These are phyloP conservation scores for Picea mariana DNA, from an alignment of 83 land plant species.

Conservation along the genomic window DNA sequence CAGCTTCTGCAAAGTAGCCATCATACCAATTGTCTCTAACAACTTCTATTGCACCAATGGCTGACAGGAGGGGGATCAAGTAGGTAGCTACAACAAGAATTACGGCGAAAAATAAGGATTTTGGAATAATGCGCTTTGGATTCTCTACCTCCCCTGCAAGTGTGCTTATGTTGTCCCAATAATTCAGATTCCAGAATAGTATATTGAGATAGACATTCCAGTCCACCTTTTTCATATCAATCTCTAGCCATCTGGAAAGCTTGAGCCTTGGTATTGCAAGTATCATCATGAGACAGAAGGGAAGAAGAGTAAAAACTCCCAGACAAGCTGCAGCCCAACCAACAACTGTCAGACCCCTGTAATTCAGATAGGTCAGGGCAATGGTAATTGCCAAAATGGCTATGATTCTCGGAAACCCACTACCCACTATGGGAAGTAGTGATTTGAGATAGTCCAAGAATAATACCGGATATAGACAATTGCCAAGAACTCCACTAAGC, in stretches of 20 bases:
- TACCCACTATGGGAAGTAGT: slow-evolving; percentile 35
- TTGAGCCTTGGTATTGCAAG: too few species aligned
- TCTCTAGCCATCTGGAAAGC: too few species aligned
- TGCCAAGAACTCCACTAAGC: slow-evolving; percentile 56
- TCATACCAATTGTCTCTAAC: too few species aligned
- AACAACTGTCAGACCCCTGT: slow-evolving; percentile 67
- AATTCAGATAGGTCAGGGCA: slow-evolving; percentile 57
- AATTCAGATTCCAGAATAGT: too few species aligned
- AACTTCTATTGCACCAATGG: too few species aligned
- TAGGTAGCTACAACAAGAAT: slow-evolving; percentile 33
- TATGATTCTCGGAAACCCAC: slow-evolving; percentile 30
- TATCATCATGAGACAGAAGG: slow-evolving; percentile 49
- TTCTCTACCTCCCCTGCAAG: too few species aligned
- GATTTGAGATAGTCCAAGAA: slow-evolving; percentile 57
- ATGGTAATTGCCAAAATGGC: slow-evolving; percentile 43
- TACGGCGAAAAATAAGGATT: slow-evolving; percentile 32
- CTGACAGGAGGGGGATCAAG: slow-evolving; percentile 10
- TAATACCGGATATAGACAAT: slow-evolving; percentile 79
- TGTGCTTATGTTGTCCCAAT: too few species aligned
- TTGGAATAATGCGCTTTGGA: too few species aligned
- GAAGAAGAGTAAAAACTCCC: slow-evolving; percentile 53
- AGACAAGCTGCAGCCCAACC: slow-evolving; percentile 52
- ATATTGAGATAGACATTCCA: too few species aligned
- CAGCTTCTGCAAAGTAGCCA: too few species aligned
- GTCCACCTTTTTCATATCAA: too few species aligned